phyloP scores from a whole-genome alignment of 371 early-diverging fungal species.

The Rhizopus sp. region DNA sequence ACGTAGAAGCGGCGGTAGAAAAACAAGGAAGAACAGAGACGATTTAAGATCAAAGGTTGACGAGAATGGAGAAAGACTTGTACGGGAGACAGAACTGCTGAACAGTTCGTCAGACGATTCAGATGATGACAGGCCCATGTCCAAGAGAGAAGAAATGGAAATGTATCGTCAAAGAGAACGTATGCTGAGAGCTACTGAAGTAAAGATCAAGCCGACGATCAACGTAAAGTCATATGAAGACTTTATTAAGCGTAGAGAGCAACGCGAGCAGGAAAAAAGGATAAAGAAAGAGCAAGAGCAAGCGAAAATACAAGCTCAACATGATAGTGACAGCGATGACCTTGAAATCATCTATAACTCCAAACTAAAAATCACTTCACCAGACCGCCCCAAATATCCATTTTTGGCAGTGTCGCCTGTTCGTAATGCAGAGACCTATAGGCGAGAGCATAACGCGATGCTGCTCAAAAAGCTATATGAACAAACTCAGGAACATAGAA shows the following conservation, averaged over 20 bases:
- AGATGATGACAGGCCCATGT: conserved; percentile 6
- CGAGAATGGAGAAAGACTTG: conserved; percentile 24
- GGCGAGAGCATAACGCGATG: conserved; percentile 29
- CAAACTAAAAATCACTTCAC: conserved; percentile 4
- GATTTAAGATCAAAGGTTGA: conserved; percentile 4
- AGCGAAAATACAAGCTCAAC: neutral
- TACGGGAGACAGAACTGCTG: conserved; percentile 17
- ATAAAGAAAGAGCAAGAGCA: neutral
- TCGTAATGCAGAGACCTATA: conserved; percentile 1
- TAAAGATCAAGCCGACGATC: conserved; percentile 13
- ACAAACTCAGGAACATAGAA: conserved; percentile 32
- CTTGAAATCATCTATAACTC: conserved; percentile 16
- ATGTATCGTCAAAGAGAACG: conserved; percentile 25
- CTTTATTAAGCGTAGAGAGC: conserved; percentile 10
- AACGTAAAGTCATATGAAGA: conserved; percentile 21
- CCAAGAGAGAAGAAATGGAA: conserved; percentile 18
- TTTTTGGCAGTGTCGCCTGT: conserved; percentile 15
- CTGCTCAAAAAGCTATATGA: conserved; percentile 31
- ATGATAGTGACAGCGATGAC: conserved; percentile 19
- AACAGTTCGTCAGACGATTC: conserved; percentile 3
- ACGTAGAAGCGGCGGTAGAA: neutral
- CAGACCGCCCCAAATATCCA: conserved; percentile 9
- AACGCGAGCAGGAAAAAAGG: conserved; percentile 1
- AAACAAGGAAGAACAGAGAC: conserved; percentile 1
- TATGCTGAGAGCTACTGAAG: conserved; percentile 11